Evolutionary conservation across 2,329 filamentous ascomycete species (phyloP).

Genomic region (Fusarium sp.): DNA sequence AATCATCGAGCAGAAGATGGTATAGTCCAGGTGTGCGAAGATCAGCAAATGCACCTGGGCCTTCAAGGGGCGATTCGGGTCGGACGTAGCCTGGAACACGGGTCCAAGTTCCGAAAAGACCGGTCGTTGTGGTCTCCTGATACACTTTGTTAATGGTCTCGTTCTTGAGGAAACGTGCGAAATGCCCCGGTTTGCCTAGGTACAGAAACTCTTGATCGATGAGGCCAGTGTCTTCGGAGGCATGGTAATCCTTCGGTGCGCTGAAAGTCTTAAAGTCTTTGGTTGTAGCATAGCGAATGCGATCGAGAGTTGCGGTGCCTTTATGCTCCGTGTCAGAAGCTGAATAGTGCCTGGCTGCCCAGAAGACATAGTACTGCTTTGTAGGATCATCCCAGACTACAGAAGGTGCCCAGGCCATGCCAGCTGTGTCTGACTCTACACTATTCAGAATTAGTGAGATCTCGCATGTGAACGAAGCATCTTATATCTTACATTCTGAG

Average conservation of each 20-base stretch:
- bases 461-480: fast-evolving
- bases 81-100: conserved; percentile 50
- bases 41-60: conserved; percentile 51
- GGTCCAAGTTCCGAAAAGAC: conserved; percentile 60
- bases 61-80: conserved; percentile 47
- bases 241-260: conserved; percentile 55
- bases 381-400: conserved; percentile 49
- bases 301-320: conserved; percentile 51
- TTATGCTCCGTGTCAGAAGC: conserved; percentile 56
- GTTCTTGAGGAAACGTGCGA: conserved; percentile 61
- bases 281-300: conserved; percentile 62
- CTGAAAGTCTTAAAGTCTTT: conserved; percentile 61
- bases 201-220: conserved; percentile 62
- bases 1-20: conserved; percentile 57
- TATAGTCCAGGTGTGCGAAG: conserved; percentile 48
- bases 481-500: conserved; percentile 9
- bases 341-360: conserved; percentile 57
- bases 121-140: conserved; percentile 55
- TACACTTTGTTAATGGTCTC: conserved; percentile 60
- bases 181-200: conserved; percentile 52
- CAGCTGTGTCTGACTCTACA: conserved; percentile 47
- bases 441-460: conserved; percentile 29
- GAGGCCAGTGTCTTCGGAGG: conserved; percentile 51
- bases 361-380: conserved; percentile 58
- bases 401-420: conserved; percentile 52